These are phyloP conservation scores for Pezizomycotina sp. DNA, from an alignment of 2,329 filamentous ascomycete species.

Conservation along the genomic window DNA sequence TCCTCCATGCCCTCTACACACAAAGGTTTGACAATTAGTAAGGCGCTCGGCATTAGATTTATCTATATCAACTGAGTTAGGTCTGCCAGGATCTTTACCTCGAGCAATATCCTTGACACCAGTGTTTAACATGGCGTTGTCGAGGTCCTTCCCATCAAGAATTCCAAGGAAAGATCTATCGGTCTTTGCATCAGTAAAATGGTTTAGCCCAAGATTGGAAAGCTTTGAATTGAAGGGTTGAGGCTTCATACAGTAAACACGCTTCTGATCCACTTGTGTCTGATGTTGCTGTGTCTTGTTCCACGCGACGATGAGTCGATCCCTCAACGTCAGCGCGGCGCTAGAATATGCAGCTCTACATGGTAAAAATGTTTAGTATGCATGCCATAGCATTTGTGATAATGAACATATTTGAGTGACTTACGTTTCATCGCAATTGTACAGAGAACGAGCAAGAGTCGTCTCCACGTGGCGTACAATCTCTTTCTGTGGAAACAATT, in stretches of 20 bases:
- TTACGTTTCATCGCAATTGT: conserved; percentile 82
- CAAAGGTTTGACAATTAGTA: no score
- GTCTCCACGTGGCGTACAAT: conserved; percentile 92
- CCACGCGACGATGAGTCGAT: conserved; percentile 87
- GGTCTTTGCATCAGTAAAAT: neutral
- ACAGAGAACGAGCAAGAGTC: conserved; percentile 83
- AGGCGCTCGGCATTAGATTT: no score
- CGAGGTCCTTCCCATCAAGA: conserved; percentile 92
- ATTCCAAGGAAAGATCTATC: conserved; percentile 77
- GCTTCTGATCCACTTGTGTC: conserved; percentile 77
- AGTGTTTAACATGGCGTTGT: conserved; percentile 97
- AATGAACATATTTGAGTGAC: conserved; percentile 13
- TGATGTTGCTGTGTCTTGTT: conserved; percentile 96
- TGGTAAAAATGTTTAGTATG: conserved; percentile 13
- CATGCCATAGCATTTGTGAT: conserved; percentile 1
- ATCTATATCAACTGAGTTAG: conserved; percentile 1
- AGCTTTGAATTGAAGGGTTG: neutral
- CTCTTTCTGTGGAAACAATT: conserved; percentile 42
- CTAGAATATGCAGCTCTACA: conserved; percentile 69
- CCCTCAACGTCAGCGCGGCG: conserved; percentile 78
- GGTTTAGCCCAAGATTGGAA: no score
- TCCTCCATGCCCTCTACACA: conserved; percentile 60
- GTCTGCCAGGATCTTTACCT: conserved; percentile 37
- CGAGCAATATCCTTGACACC: conserved; percentile 71
- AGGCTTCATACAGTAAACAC: conserved; percentile 57